Conservation (phyloP, 2,329 filamentous ascomycete species). For the Fusarium protoensiforme region DNA sequence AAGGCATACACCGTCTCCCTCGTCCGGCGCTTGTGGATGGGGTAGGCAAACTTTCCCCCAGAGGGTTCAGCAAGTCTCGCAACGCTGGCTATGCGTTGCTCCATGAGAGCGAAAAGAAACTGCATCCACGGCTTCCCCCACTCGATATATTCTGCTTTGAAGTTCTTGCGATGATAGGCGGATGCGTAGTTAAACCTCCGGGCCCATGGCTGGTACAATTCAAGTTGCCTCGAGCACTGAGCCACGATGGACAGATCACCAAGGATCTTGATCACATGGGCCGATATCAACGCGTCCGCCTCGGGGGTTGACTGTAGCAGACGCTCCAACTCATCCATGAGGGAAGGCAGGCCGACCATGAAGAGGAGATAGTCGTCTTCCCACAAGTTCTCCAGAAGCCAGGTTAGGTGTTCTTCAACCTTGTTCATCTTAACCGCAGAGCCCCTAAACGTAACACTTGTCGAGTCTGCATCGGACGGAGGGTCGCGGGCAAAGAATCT, state of each 20-base stretch:
- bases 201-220: conserved; percentile 62
- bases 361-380: conserved; percentile 48
- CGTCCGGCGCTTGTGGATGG: conserved; percentile 56
- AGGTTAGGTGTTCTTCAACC: conserved; percentile 45
- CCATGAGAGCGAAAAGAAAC: conserved; percentile 25
- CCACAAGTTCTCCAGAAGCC: conserved; percentile 52
- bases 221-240: conserved; percentile 57
- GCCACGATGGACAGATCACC: conserved; percentile 58
- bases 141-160: conserved; percentile 43
- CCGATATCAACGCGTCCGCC: conserved; percentile 52
- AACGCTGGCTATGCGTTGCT: conserved; percentile 11
- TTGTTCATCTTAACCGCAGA: conserved; percentile 32
- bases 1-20: conserved; percentile 57
- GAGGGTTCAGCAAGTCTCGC: conserved; percentile 47
- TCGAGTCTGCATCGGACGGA: conserved; percentile 29
- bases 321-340: conserved; percentile 62
- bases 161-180: conserved; percentile 32
- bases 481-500: conserved; percentile 46
- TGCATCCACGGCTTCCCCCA: conserved; percentile 13
- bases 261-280: conserved; percentile 49
- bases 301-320: conserved; percentile 52
- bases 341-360: conserved; percentile 45
- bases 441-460: conserved; percentile 34
- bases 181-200: conserved; percentile 49
- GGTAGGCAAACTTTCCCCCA: conserved; percentile 55